These are phyloP conservation scores for Beauveria caledonica DNA, from an alignment of 2,329 filamentous ascomycete genomes.

Conservation along the genomic window DNA sequence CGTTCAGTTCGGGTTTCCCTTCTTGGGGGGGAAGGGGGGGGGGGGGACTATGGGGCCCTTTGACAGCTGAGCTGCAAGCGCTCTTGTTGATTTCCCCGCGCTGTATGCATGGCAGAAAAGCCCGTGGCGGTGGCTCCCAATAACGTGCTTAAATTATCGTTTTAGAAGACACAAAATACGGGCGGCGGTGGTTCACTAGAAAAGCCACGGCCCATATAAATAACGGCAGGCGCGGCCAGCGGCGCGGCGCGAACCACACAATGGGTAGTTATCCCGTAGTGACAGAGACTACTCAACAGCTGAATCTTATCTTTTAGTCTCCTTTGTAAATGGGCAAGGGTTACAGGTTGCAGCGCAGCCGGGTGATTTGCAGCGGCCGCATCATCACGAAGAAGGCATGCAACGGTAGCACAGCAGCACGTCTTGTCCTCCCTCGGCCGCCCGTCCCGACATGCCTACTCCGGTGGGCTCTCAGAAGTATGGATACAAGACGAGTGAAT, in stretches of 20 bases:
- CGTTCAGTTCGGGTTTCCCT: neutral
- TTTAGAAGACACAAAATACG: neutral
- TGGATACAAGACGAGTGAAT: no score
- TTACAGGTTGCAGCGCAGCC: no score
- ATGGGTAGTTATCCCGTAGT: neutral
- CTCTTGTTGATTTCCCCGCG: neutral
- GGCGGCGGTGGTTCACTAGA: neutral
- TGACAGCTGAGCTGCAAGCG: no score
- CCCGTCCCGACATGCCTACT: no score
- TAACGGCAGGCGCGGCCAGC: slow-evolving; percentile 7
- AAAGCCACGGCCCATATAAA: slow-evolving; percentile 11
- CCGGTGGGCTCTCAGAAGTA: no score
- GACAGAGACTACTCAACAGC: neutral
- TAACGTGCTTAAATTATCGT: neutral
- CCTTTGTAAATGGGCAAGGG: neutral
- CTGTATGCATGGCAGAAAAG: neutral
- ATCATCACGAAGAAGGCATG: no score
- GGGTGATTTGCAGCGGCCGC: no score
- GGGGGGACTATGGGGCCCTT: no score
- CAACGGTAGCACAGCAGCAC: no score
- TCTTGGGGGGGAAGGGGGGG: neutral
- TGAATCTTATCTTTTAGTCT: neutral
- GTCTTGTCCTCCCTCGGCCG: no score
- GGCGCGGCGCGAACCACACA: slow-evolving; percentile 9
- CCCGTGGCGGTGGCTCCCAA: neutral